Base-by-base conservation (phyloP, 1,284 basidiomycete genomes). In the Trichosporon ovoides region DNA sequence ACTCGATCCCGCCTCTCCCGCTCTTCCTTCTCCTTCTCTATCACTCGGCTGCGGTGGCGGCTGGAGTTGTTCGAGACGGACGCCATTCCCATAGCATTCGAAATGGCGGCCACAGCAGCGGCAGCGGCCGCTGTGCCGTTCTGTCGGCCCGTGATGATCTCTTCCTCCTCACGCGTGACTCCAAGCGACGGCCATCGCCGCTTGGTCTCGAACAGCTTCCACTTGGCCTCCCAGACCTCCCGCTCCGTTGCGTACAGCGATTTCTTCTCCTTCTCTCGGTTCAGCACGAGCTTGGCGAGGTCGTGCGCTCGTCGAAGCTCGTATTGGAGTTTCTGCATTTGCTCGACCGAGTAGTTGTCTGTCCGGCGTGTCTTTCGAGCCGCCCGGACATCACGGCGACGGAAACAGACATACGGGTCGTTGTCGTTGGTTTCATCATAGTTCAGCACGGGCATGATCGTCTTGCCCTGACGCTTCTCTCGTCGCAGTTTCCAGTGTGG, bases 341-440 rank as follows among this genome's bases (percentile, higher is more conserved):
- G 89, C 68, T 96, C 93, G 12, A 92, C 88, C 20, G 88, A 91
- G 2, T 88, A 87, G 16, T 86, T 86, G 70, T 96, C 92, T 1
- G 88, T 88, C 10, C 91, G 87, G 22, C 94, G 86, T 1, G 95
- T 98, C 80, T 98, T 98, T 60, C 95, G 87, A 22, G 92, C 85
- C 13, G 89, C 87, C 74, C 98, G 98, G 74, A 90, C 89, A 72
- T 98, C 95, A 59, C 94, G 87, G 56, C 95, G 84, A 38, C 96
- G 87, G 83, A 99, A 98, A 78, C 96, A 99, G 53, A 98, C 91
- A 66, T 98, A 98, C 0, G 96, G 96, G 71, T 98, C 93, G 60
- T 91, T 93, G 54, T 88, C 86, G 76, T 97, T 95, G 36, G 88
- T 84, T 78, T 98, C 95, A 75, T 98, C 93, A 64, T 85, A 86